Base-by-base conservation (phyloP, 441 rosid species). In the Mallotus repandus region DNA sequence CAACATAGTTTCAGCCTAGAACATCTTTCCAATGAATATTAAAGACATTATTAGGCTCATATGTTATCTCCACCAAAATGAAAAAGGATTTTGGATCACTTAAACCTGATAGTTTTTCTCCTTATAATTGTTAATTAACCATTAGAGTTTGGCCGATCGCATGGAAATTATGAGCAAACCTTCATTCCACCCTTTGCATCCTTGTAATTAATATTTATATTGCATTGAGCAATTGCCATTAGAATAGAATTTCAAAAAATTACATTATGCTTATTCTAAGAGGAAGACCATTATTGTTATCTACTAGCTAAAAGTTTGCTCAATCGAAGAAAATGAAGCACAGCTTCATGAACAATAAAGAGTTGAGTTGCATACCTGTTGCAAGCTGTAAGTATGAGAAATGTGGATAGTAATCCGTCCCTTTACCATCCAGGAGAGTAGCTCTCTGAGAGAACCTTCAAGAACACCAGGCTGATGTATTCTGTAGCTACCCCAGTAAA, bases 401-500 rank as follows among this genome's bases (percentile, higher is more conserved):
- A 93, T 85, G 76, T 88, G 90, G 80, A 89, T 70, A 0, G 83
- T 88, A 74, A 95, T 88, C 77, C 81, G 74, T 68, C 95, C 97
- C 80, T 69, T 86, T 4, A 82, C 79, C 81, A 90, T 73, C 99
- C 98, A 95, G 62, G 91, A 91, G 48, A 93, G 89, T 60, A 91
- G 87, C 82, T 91, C 98, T 66, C 41, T 83, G 19, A 90, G 69
- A 63, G 98, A 93, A 75, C 89, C 95, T 79, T 85, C 84, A 25
- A 93, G 91, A 48, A 93, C 88, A 67, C 2, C 71, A 0, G 97
- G 95, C 53, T 60, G 85, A 77, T 93, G 92, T 72, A 84, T 78
- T 43, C 54, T 80, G 81, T 93, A 84, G 89, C 98, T 91, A 22
- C 97, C 98, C 98, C 98, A 91, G 81, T 91, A 93, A 72, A 95